Conservation (phyloP, 306 rosid genomes). For the Hippophae rhamnoides region DNA sequence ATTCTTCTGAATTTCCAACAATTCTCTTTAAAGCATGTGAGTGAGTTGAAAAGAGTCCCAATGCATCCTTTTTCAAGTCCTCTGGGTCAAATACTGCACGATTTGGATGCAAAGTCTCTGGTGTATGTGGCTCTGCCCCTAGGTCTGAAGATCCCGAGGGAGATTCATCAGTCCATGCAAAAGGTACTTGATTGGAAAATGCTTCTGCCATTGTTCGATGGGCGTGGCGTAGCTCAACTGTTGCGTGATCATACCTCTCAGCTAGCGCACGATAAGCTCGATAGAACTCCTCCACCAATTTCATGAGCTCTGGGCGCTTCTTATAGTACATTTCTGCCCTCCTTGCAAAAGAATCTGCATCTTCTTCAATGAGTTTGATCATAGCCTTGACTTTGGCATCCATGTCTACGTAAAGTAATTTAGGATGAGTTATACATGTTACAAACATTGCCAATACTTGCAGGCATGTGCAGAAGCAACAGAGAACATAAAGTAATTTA, state of each 20-base stretch:
- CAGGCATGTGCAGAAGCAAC: background rate
- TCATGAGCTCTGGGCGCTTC: constrained; percentile 97
- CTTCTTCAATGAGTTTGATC: constrained; percentile 99
- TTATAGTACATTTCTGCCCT: constrained; percentile 99
- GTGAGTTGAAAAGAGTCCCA: constrained; percentile 36
- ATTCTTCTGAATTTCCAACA: constrained; percentile 34
- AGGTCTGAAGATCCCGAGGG: constrained; percentile 48
- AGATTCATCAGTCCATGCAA: constrained; percentile 48
- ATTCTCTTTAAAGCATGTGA: constrained; percentile 23
- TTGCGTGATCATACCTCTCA: constrained; percentile 96
- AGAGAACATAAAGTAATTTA: constrained; percentile 15
- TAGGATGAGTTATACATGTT: constrained; percentile 11
- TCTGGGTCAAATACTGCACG: constrained; percentile 40
- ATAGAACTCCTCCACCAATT: constrained; percentile 93
- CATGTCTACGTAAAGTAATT: constrained; percentile 53
- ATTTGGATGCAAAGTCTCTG: constrained; percentile 44
- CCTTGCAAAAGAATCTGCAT: constrained; percentile 98
- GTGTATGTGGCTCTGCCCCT: constrained; percentile 48
- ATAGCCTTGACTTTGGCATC: constrained; percentile 93
- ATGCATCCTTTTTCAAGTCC: constrained; percentile 44
- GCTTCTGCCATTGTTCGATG: constrained; percentile 92
- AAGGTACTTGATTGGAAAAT: constrained; percentile 73
- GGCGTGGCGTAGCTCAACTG: constrained; percentile 87
- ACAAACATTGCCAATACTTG: background rate
- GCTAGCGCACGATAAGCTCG: constrained; percentile 99